phyloP scores from a whole-genome alignment of 345 rosid genomes.

The Linum usitatissimum region DNA sequence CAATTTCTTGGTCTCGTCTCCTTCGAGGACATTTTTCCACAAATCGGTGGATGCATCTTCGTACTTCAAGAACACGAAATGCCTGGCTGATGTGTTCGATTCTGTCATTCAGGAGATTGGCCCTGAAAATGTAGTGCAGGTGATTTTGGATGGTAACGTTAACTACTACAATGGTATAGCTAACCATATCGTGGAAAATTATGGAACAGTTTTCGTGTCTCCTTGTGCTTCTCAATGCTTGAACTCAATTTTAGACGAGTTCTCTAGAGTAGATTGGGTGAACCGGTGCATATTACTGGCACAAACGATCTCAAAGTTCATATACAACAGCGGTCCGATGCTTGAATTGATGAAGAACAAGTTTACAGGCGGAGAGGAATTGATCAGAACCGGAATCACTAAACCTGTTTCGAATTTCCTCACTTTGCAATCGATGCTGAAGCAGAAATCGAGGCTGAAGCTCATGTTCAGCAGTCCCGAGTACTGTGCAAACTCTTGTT shows the following conservation, averaged over 20 bases:
- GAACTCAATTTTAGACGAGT: slow-evolving; percentile 70
- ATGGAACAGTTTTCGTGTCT: slow-evolving; percentile 65
- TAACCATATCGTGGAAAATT: slow-evolving; percentile 59
- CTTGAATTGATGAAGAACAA: slow-evolving; percentile 75
- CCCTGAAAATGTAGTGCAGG: slow-evolving; percentile 68
- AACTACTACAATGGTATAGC: slow-evolving; percentile 57
- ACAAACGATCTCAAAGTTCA: slow-evolving; percentile 51
- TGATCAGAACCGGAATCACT: slow-evolving; percentile 64
- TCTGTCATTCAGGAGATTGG: slow-evolving; percentile 72
- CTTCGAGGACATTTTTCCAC: slow-evolving; percentile 66
- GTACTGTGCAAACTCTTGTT: slow-evolving; percentile 38
- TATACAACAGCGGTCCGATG: slow-evolving; percentile 56
- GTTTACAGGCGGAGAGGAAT: slow-evolving; percentile 59
- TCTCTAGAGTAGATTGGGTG: slow-evolving; percentile 86
- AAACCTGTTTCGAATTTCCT: slow-evolving; percentile 59
- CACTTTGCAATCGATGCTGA: slow-evolving; percentile 62
- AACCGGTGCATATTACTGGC: slow-evolving; percentile 63
- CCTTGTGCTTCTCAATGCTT: slow-evolving; percentile 84
- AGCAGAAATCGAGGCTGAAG: slow-evolving; percentile 59
- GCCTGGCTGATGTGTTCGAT: slow-evolving; percentile 69
- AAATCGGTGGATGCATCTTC: slow-evolving; percentile 81
- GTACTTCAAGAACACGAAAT: slow-evolving; percentile 55
- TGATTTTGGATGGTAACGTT: slow-evolving; percentile 60
- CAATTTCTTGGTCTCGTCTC: slow-evolving; percentile 75
- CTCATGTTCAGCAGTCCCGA: slow-evolving; percentile 70